Evolutionary conservation across 2,329 filamentous ascomycete species (phyloP).

Genomic region (Pyrenochaeta sp.): DNA sequence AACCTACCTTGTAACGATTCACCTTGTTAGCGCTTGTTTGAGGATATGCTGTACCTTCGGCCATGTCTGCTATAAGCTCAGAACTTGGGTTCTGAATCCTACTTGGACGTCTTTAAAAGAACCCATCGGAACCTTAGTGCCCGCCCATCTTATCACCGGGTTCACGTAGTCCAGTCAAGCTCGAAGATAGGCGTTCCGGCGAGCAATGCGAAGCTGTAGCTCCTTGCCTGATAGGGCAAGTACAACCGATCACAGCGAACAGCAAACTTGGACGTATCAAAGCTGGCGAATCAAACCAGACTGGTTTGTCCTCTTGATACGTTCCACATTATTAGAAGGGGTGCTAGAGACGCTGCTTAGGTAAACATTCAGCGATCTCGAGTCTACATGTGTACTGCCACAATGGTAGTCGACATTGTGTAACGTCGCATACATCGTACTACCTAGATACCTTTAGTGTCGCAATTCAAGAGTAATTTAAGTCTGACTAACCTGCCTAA

Average conservation of each 20-base stretch:
- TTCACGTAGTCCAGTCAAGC: not conserved
- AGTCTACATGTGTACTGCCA: too few relatives aligned
- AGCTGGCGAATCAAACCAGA: not conserved
- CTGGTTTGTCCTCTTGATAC: not conserved
- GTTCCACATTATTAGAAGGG: not conserved
- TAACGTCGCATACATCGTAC: too few relatives aligned
- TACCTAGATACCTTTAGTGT: too few relatives aligned
- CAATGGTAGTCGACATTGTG: too few relatives aligned
- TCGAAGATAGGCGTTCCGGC: conserved; percentile 4
- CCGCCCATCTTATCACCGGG: not conserved
- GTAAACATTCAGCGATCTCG: not conserved
- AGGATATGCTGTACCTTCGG: conserved; percentile 15
- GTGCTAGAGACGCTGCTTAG: not conserved
- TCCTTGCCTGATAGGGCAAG: conserved; percentile 2
- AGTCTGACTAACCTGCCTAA: too few relatives aligned
- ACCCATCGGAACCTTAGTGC: not conserved
- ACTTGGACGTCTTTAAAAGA: not conserved
- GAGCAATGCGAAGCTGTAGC: not conserved
- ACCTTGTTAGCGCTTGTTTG: conserved; percentile 56
- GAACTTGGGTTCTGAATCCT: not conserved
- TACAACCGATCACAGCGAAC: not conserved
- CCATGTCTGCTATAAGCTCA: conserved; percentile 7
- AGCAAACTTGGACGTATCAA: not conserved
- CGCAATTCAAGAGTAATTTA: too few relatives aligned
- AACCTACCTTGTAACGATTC: conserved; percentile 65